Base-by-base conservation (phyloP, 1,284 basidiomycete species). In the Trichosporon sp. region DNA sequence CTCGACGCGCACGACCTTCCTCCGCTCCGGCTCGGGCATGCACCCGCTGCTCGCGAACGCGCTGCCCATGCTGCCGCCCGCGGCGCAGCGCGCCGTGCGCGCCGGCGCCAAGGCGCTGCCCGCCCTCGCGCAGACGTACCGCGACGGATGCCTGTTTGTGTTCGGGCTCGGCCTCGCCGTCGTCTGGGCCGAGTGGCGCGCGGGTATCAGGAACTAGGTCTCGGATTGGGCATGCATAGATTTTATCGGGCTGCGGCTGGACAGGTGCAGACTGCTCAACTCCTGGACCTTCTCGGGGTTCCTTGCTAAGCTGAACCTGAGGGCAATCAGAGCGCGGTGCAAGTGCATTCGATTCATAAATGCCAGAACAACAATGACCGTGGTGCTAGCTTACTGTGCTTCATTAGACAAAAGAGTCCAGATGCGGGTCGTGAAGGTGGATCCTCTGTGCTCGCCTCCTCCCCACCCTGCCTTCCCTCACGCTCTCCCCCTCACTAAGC, bases 11-110 rank as follows among this genome's bases (percentile, higher is more conserved):
- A 75, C 81, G 64, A 73, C 82, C 58, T 70, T 84, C 47, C 70
- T 81, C 67, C 68, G 78, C 74, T 78, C 78, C 18, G 79, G 78
- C 3, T 80, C 81, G 2, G 72, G 73, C 2, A 81, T 81, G 21
- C 81, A 81, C 64, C 75, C 78, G 7, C 73, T 83, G 29, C 71
- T 84, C 27, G 70, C 76, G 13, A 81, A 78, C 56, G 79, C 83
- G 70, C 75, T 83, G 3, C 82, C 83, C 5, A 74, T 84, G 69
- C 74, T 84, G 18, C 83, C 83, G 21, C 79, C 78, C 8, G 68
- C 66, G 7, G 72, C 81, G 64, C 74, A 78, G 15, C 64, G 72
- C 32, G 75, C 78, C 12, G 68, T 83, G 51, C 35, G 80, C 23
- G 80, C 78, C 0, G 80, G 75, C 18, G 78, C 77, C 4, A 70